These are phyloP conservation scores for Physcomitrellopsis africana DNA, from an alignment of 225 moss, liverwort and hornwort genomes.

Conservation along the genomic window DNA sequence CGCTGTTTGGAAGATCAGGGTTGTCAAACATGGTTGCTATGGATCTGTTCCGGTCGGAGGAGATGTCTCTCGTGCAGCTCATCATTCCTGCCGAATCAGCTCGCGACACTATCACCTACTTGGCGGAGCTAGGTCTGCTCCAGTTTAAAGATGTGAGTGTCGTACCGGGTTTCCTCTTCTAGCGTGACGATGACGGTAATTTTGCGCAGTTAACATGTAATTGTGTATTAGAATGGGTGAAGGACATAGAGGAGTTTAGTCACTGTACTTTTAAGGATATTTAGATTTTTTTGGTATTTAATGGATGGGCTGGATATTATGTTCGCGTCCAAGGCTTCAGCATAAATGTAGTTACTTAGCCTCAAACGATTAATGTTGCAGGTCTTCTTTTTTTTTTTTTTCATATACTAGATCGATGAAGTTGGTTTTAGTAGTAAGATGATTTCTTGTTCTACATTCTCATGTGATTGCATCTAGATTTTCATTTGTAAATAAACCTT, in stretches of 20 bases:
- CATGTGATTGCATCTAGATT: neutral
- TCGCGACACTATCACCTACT: conserved; percentile 83
- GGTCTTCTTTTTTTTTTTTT: neutral
- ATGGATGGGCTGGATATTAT: neutral
- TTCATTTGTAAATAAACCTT: neutral
- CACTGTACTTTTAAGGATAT: neutral
- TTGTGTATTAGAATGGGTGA: neutral
- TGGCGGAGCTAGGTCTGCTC: conserved; percentile 91
- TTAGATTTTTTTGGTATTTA: neutral
- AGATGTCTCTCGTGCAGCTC: conserved; percentile 95
- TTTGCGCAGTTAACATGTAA: neutral
- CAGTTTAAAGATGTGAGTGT: conserved; percentile 93
- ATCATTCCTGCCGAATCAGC: conserved; percentile 97
- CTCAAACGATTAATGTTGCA: neutral
- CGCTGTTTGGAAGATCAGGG: conserved; percentile 12
- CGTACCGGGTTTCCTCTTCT: conserved; percentile 1
- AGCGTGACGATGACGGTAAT: neutral
- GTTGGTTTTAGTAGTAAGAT: too few relatives aligned
- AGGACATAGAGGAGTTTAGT: neutral
- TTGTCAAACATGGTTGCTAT: conserved; percentile 65
- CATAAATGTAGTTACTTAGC: neutral
- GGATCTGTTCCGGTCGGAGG: conserved; percentile 97
- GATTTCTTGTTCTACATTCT: neutral
- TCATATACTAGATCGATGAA: too few relatives aligned
- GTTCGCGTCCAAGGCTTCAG: neutral